Conservation (phyloP, 805 yeast genomes). For the Lachancea thermotolerans region DNA sequence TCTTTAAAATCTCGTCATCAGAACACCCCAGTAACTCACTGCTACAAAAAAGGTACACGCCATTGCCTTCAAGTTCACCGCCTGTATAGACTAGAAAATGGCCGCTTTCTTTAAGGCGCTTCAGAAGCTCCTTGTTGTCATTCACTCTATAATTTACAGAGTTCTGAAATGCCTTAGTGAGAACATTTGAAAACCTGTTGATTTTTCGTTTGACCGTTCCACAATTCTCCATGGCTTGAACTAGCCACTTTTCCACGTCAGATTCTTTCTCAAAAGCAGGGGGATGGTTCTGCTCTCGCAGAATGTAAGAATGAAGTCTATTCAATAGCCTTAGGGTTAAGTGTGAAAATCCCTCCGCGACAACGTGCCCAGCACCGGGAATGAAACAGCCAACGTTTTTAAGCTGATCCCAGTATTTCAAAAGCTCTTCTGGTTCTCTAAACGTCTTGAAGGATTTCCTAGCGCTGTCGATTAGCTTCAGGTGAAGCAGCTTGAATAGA, state of each 20-base stretch:
- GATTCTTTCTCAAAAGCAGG: conserved; percentile 34
- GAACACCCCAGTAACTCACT: conserved; percentile 34
- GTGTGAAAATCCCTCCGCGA: conserved; percentile 67
- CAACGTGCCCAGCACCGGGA: conserved; percentile 72
- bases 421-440: conserved; percentile 81
- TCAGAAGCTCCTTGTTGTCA: conserved; percentile 46
- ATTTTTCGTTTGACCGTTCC: conserved; percentile 77
- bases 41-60: conserved; percentile 76
- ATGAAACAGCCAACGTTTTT: conserved; percentile 70
- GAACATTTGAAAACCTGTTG: conserved; percentile 63
- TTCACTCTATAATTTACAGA: conserved; percentile 55
- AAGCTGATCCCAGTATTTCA: conserved; percentile 71
- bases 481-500: conserved; percentile 61
- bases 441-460: conserved; percentile 69
- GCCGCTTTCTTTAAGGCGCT: conserved; percentile 51
- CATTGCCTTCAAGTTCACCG: conserved; percentile 56
- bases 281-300: conserved; percentile 64
- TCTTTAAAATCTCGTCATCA: conserved; percentile 38
- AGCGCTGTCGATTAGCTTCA: conserved; percentile 73
- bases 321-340: conserved; percentile 62
- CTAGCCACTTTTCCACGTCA: conserved; percentile 57
- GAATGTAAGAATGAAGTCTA: conserved; percentile 62
- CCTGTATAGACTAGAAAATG: conserved; percentile 77
- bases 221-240: conserved; percentile 59
- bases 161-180: conserved; percentile 68